These are phyloP conservation scores for Blastomyces parvus DNA, from an alignment of 2,329 filamentous ascomycete species.

Conservation along the genomic window DNA sequence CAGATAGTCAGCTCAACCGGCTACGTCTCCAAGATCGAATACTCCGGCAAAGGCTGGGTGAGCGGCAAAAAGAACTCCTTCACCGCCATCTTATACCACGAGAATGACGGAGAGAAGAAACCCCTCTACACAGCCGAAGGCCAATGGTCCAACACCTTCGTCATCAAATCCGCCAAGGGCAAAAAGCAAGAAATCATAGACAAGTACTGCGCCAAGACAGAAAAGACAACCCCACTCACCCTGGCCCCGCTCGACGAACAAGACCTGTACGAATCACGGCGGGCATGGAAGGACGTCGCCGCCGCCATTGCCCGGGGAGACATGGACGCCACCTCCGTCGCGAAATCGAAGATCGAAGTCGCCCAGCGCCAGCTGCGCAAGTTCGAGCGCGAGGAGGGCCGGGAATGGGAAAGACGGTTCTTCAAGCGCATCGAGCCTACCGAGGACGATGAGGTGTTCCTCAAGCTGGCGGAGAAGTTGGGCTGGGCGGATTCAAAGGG, in stretches of 20 bases:
- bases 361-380: constrained; percentile 69
- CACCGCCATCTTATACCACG: constrained; percentile 62
- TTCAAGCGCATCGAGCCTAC: constrained; percentile 47
- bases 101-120: constrained; percentile 55
- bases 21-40: constrained; percentile 83
- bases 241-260: constrained; percentile 68
- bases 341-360: constrained; percentile 86
- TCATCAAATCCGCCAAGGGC: constrained; percentile 58
- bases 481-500: constrained; percentile 28
- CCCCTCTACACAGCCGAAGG: constrained; percentile 70
- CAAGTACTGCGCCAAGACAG: constrained; percentile 50
- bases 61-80: constrained; percentile 94
- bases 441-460: constrained; percentile 31
- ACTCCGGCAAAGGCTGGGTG: constrained; percentile 87
- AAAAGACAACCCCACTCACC: constrained; percentile 55
- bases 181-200: constrained; percentile 41
- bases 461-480: constrained; percentile 35
- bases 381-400: constrained; percentile 63
- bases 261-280: constrained; percentile 75
- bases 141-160: constrained; percentile 80
- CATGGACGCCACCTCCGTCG: constrained; percentile 65
- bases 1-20: constrained; percentile 81
- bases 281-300: constrained; percentile 81
- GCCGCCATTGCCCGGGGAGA: constrained; percentile 70
- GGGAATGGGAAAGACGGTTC: constrained; percentile 73